These are phyloP conservation scores for Pythium dissimile DNA, from an alignment of 352 stramenopile genomes.

Conservation along the genomic window DNA sequence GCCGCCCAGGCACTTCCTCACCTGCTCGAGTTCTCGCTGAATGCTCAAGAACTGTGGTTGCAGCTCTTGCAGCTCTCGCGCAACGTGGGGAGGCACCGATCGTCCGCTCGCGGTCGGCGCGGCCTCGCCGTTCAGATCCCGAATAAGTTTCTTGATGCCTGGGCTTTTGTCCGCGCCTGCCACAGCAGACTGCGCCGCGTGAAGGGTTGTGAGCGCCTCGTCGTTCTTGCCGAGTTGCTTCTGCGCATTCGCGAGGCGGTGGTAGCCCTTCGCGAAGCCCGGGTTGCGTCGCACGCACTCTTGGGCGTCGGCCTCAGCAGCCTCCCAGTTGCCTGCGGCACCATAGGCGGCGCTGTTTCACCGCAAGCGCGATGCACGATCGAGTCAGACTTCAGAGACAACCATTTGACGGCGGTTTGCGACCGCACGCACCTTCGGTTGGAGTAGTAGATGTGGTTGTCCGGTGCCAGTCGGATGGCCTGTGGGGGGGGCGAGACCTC, in stretches of 20 bases:
- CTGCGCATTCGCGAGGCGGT: slow-evolving; percentile 77
- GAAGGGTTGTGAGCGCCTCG: slow-evolving; percentile 68
- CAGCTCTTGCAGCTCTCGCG: slow-evolving; percentile 77
- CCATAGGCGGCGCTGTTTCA: slow-evolving; percentile 61
- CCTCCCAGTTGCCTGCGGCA: slow-evolving; percentile 62
- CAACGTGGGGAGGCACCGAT: slow-evolving; percentile 54
- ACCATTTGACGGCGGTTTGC: too few species aligned
- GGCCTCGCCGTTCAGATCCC: slow-evolving; percentile 58
- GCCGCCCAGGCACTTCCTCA: background rate
- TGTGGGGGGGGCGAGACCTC: too few species aligned
- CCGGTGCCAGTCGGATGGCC: slow-evolving; percentile 70
- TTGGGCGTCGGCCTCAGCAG: slow-evolving; percentile 65
- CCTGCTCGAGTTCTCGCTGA: slow-evolving; percentile 70
- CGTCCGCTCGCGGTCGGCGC: slow-evolving; percentile 23
- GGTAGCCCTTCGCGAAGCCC: slow-evolving; percentile 75
- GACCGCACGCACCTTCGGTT: slow-evolving; percentile 65
- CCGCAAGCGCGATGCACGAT: background rate
- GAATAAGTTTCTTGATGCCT: slow-evolving; percentile 73
- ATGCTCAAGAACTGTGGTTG: slow-evolving; percentile 78
- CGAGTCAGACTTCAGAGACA: too few species aligned
- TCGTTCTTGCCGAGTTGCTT: slow-evolving; percentile 67
- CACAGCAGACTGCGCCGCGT: slow-evolving; percentile 31
- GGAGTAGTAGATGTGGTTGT: slow-evolving; percentile 85
- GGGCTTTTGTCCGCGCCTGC: slow-evolving; percentile 51
- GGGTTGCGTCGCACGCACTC: slow-evolving; percentile 71